Base-by-base conservation (phyloP, 345 rosid genomes). In the Bruguiera gymnorhiza region DNA sequence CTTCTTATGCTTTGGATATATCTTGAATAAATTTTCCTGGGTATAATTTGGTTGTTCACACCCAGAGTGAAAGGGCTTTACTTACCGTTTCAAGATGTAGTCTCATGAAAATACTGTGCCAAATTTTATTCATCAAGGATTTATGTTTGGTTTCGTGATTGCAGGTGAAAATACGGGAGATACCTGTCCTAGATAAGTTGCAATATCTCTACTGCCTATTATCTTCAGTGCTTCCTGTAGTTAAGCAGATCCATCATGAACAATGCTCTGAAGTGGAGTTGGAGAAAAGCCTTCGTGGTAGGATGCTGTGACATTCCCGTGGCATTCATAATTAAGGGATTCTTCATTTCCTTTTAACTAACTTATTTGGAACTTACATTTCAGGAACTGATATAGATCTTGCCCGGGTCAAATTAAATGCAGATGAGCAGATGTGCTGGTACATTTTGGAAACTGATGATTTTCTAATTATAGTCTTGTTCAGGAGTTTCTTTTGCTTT, bases 361-460 rank as follows among this genome's bases (percentile, higher is more conserved):
- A 72, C 66, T 52, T 26, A 43, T 11, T n/a, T 39, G 68, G 58
- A 31, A 9, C 31, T 62, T 74, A n/a, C 27, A 20, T 46, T 84
- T 58, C 83, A 96, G 99, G 94, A 81, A 75, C 83, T 73, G 91
- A 83, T 70, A 87, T 85, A 74, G 96, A 89, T 76, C 94, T 86
- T 75, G 66, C 79, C 65, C 88, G 98, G 75, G 84, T 87, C 75
- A 90, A 90, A 81, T 72, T 96, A 91, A 92, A 84, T 76, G 97
- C 91, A 32, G 99, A 96, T 77, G 98, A 92, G 78, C 97, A 90
- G 86, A 92, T 96, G 98, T 96, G 99, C 90, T 96, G 99, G 99
- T 96, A 90, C 26, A 23, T 68, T 60, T 18, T 58, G 23, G 60
- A 54, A 53, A 51, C 70, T 73, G 7, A 16, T 30, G 19, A 64